These are phyloP conservation scores for Arctium minus DNA, from an alignment of 129 eudicot species.

Conservation along the genomic window DNA sequence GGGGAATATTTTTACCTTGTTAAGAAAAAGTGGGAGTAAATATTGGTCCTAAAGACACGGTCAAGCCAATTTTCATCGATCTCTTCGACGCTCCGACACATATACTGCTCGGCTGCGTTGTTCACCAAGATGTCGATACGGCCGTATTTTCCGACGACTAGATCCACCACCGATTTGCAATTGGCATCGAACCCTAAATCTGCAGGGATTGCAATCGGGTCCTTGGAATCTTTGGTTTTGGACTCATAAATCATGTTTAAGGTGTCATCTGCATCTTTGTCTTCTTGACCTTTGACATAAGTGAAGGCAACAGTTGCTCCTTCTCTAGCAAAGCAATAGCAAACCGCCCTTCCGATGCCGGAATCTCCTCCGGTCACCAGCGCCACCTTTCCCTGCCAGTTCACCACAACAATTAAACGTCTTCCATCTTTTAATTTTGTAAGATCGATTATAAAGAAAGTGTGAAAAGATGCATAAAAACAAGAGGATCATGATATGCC, in stretches of 20 bases:
- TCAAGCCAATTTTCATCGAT: slow-evolving; percentile 78
- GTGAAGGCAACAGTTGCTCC: slow-evolving; percentile 90
- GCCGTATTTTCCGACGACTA: slow-evolving; percentile 56
- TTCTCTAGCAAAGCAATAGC: slow-evolving; percentile 56
- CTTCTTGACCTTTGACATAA: slow-evolving; percentile 74
- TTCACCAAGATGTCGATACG: slow-evolving; percentile 67
- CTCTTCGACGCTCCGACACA: slow-evolving; percentile 52
- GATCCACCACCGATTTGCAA: slow-evolving; percentile 69
- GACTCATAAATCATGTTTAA: slow-evolving; percentile 40
- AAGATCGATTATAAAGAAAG: not conserved
- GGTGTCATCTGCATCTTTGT: slow-evolving; percentile 69
- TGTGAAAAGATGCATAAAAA: not conserved
- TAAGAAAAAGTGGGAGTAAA: slow-evolving; percentile 66
- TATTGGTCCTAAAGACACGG: slow-evolving; percentile 73
- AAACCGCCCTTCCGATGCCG: slow-evolving; percentile 81
- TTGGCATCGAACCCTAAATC: slow-evolving; percentile 76
- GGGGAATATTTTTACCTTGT: slow-evolving; percentile 33
- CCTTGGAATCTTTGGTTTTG: slow-evolving; percentile 47
- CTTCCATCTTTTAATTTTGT: not conserved
- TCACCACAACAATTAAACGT: not conserved
- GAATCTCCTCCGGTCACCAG: slow-evolving; percentile 90
- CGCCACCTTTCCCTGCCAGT: slow-evolving; percentile 76
- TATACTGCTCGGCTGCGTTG: slow-evolving; percentile 78
- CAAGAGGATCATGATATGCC: not conserved
- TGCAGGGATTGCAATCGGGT: slow-evolving; percentile 49